Evolutionary conservation across 768 basidiomycete genomes (phyloP).

Genomic region (Boletus barrowsii): DNA sequence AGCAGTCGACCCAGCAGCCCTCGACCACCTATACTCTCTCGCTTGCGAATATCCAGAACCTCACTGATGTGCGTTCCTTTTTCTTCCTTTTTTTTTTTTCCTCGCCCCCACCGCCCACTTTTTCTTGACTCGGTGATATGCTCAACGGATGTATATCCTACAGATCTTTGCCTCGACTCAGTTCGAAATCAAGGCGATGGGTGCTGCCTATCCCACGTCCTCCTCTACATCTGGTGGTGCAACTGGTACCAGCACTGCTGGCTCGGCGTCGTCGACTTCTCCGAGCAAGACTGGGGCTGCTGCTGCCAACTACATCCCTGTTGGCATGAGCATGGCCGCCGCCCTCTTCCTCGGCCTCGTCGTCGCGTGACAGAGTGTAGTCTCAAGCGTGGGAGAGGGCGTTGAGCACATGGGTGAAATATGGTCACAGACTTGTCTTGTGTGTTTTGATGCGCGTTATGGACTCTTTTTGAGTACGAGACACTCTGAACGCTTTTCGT

Average conservation of each 20-base stretch:
- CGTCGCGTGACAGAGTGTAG: constrained; percentile 18
- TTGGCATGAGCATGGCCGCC: constrained; percentile 29
- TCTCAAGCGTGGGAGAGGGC: constrained; percentile 4
- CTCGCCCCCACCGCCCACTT: too few relatives aligned
- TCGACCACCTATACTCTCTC: constrained; percentile 48
- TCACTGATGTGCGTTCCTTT: constrained; percentile 45
- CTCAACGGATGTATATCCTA: not conserved
- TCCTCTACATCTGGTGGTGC: constrained; percentile 23
- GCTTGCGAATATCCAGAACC: constrained; percentile 50
- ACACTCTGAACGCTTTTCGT: constrained; percentile 3
- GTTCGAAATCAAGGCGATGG: constrained; percentile 61
- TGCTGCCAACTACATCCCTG: constrained; percentile 22
- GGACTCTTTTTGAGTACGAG: not conserved
- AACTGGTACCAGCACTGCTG: constrained; percentile 14
- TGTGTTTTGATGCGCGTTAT: not conserved
- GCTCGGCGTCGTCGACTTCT: constrained; percentile 18
- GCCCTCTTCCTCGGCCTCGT: constrained; percentile 27
- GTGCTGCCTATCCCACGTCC: constrained; percentile 49
- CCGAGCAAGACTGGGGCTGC: constrained; percentile 8
- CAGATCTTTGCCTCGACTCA: constrained; percentile 58
- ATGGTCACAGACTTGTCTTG: not conserved
- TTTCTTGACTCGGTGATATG: not conserved
- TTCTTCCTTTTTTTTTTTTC: not conserved
- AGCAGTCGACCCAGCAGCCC: constrained; percentile 42
- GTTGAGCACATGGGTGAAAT: not conserved